Base-by-base conservation (phyloP, 192 early-diverging fungal species). In the Umbelopsis vinacea region DNA sequence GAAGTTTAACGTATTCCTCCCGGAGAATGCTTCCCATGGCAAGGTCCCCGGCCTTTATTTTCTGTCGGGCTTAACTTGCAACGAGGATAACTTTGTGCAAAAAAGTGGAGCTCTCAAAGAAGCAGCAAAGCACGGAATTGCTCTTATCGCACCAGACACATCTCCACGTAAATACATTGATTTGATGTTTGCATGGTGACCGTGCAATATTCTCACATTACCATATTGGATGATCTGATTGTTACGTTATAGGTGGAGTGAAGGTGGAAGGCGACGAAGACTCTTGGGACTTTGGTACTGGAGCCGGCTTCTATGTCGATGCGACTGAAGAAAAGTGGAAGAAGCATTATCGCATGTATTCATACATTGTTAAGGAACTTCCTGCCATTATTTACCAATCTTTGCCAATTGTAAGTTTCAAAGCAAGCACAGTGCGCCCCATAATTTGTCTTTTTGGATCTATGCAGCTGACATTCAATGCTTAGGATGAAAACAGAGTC, bases 31-130 rank as follows among this genome's bases (percentile, higher is more conserved):
- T 3, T 75, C 47, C 4, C 72, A 76, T 71, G 33, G 40, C 19
- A 69, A 57, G 11, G 66, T 81, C 5, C 88, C 88, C 29, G 84
- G 79, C 23, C 68, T 96, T 6, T 91, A 90, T 78, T 96, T 86
- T 69, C 82, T 96, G 3, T 88, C 92, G 17, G 95, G 95, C n/a
- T 84, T 96, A 57, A 92, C 92, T 0, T 90, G 91, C 74, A 92
- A 82, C 52, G 90, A 93, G 57, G 96, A 97, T 82, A 97, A 97
- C 84, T 95, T 96, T 84, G 77, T 93, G 66, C 89, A 89, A 74
- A 97, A 97, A 79, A 87, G 88, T 70, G 92, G 94, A 6, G 92
- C 93, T 26, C 71, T 92, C 24, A 71, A 73, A 23, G 74, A 85
- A 21, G 87, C 93, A 43, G 83, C 91, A 6, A 76, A 91, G 57